A percentile compares a stretch with the other conserved stretches of the same genome.
phyloP scores from a whole-genome alignment of 2,329 filamentous ascomycete species.

The Alternaria brassicicola region DNA sequence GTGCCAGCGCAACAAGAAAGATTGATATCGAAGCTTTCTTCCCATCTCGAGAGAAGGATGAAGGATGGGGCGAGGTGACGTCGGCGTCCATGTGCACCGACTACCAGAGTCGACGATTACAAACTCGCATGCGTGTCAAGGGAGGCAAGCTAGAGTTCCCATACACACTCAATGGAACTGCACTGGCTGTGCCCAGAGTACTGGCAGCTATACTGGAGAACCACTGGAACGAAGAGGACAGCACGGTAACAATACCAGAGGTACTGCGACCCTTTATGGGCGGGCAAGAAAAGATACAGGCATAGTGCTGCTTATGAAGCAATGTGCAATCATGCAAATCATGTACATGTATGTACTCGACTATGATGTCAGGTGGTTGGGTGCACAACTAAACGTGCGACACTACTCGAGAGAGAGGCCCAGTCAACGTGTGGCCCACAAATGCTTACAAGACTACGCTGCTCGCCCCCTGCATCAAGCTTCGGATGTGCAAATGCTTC shows the following conservation, averaged over 20 bases:
- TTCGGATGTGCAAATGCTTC: conserved; percentile 18
- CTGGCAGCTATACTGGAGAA: conserved; percentile 89
- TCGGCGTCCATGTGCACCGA: conserved; percentile 91
- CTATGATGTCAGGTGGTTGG: conserved; percentile 2
- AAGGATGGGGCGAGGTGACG: conserved; percentile 92
- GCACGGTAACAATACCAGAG: conserved; percentile 75
- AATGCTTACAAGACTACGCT: conserved; percentile 9
- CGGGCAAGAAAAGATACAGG: conserved; percentile 44
- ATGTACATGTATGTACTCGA: background rate
- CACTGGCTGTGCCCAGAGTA: conserved; percentile 86
- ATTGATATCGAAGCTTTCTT: conserved; percentile 95
- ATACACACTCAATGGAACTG: conserved; percentile 92
- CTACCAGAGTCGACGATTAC: conserved; percentile 85
- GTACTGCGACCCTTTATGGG: conserved; percentile 86
- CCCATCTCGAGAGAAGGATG: conserved; percentile 73
- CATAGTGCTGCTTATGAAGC: conserved; percentile 20
- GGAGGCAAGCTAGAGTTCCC: conserved; percentile 70
- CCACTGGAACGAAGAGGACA: conserved; percentile 76
- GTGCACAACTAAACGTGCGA: background rate
- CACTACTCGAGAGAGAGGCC: background rate
- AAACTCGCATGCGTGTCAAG: conserved; percentile 69
- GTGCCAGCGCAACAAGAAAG: conserved; percentile 85
- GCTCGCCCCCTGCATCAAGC: conserved; percentile 11
- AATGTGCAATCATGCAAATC: background rate
- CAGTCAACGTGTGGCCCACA: background rate